Conservation (phyloP, 768 basidiomycete species). For the Mycena venus region DNA sequence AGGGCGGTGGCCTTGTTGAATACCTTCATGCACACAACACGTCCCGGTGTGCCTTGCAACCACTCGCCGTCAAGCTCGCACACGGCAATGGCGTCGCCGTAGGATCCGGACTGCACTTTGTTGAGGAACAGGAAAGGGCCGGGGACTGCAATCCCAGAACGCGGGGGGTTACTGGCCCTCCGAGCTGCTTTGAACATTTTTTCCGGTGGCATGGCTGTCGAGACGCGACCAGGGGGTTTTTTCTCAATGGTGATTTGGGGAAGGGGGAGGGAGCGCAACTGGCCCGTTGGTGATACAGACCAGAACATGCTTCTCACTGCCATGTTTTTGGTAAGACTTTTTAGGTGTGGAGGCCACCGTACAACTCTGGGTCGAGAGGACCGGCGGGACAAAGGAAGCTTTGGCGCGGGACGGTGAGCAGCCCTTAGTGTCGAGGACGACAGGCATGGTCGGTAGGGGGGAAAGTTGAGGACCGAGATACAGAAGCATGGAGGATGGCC, state of each 20-base stretch:
- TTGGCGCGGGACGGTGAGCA: slow-evolving; percentile 16
- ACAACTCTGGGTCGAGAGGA: slow-evolving; percentile 18
- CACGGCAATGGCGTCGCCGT: slow-evolving; percentile 27
- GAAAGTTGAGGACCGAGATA: not conserved
- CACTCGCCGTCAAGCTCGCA: slow-evolving; percentile 38
- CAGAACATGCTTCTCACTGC: slow-evolving; percentile 23
- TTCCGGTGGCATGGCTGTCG: slow-evolving; percentile 2
- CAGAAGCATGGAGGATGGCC: not conserved
- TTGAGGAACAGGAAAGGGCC: slow-evolving; percentile 49
- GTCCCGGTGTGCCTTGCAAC: slow-evolving; percentile 36
- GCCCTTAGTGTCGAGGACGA: slow-evolving; percentile 13
- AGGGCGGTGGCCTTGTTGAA: slow-evolving; percentile 39
- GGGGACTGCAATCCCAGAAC: slow-evolving; percentile 19
- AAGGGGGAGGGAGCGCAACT: not conserved
- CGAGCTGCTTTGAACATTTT: slow-evolving; percentile 1
- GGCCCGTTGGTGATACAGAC: slow-evolving; percentile 25
- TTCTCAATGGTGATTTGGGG: slow-evolving; percentile 1
- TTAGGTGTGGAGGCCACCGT: not conserved
- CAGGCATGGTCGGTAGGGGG: slow-evolving; percentile 22
- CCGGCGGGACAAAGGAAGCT: slow-evolving; percentile 16
- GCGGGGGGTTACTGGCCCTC: not conserved
- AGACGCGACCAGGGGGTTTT: not conserved
- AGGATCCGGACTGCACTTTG: slow-evolving; percentile 31
- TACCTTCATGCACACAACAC: slow-evolving; percentile 55
- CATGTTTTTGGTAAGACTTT: slow-evolving; percentile 3